Base-by-base conservation (phyloP, 1,284 basidiomycete species). In the Cutaneotrichosporon daszewskae region DNA sequence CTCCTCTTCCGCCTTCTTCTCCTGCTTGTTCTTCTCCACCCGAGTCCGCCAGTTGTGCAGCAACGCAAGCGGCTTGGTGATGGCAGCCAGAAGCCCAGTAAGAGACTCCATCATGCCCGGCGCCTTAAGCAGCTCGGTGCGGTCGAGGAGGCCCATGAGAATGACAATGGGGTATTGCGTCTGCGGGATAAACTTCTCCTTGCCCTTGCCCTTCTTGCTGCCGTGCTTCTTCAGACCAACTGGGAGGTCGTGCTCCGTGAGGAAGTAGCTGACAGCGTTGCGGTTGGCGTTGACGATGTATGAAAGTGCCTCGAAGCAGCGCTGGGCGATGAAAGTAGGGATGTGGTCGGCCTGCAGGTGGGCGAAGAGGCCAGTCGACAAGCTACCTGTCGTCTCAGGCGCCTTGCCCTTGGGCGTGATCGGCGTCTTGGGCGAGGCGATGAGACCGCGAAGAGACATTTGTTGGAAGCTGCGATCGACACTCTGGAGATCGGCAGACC, bases 391-490 rank as follows among this genome's bases (percentile, higher is more conserved):
- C 5, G 70, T 67, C n/a, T 73, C 71, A 5, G 45, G 72, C 53
- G 19, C 75, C 71, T 64, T 68, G 45, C 45, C 39, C 45, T 44
- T 47, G 57, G 79, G 84, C 54, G 84, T 81, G 66, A 87, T 87
- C 5, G 79, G 72, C 6, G 80, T 69, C 66, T 86, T 87, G 5
- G 82, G 80, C 0, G 81, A 82, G 33, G 76, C 71, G 35, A 76
- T 72, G 59, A 69, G 17, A 68, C 58, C 77, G 26, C 82, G 80
- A 51, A 90, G 77, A 2, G 85, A 85, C 83, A 97, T 83, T 66
- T 94, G 88, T 6, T 89, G 80, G 64, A 95, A 96, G 61, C 88
- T 92, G 64, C 84, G 85, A 72, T 98, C 95, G 16, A 97, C 89
- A 1, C 87, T 81, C 4, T 84, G 82, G 10, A 94, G 77, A 66